Evolutionary conservation across 139 green algal species (phyloP), one percentile per base, ranked within the genome.

Genomic region (Pleodorina starrii): DNA sequence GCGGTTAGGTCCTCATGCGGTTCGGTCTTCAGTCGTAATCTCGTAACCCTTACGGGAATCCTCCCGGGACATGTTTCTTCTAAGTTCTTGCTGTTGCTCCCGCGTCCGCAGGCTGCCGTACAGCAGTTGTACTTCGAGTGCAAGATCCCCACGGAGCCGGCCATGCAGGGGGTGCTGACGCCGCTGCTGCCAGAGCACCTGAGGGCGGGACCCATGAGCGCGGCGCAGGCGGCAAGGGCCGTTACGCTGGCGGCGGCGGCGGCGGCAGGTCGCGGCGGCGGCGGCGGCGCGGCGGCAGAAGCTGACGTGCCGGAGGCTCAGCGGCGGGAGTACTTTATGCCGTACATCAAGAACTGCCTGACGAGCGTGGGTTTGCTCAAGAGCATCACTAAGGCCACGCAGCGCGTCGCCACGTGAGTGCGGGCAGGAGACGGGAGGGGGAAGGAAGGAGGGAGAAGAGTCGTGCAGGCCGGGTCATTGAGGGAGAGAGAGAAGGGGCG

Each of bases 61-160:
- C n/a, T n/a, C n/a, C n/a, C n/a, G n/a, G n/a, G n/a, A n/a, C n/a
- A n/a, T n/a, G n/a, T n/a, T n/a, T n/a, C n/a, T n/a, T n/a, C n/a
- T n/a, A n/a, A n/a, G n/a, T n/a, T n/a, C n/a, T n/a, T n/a, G n/a
- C n/a, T n/a, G n/a, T n/a, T n/a, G n/a, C n/a, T n/a, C n/a, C n/a
- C n/a, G n/a, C n/a, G n/a, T n/a, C 63, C 63, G 2, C 69, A 76
- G 69, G 69, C 69, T n/a, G 69, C 69, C 35, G 12, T 76, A 6
- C 35, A 76, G 36, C 69, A 76, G 69, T 36, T 76, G 11, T 48
- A 48, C 35, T 76, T 48, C 25, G 69, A 76, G 69, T 76, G 69
- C 69, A 48, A n/a, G 32, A 11, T 50, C 69, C 69, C 69, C 69
- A 27, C 5, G 9, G 69, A 76, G 11, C 9, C 35, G 14, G 11